Evolutionary conservation across 1,139 yeast genomes (phyloP), one percentile per base, ranked within the genome.

Genomic region (Scheffersomyces segobiensis): DNA sequence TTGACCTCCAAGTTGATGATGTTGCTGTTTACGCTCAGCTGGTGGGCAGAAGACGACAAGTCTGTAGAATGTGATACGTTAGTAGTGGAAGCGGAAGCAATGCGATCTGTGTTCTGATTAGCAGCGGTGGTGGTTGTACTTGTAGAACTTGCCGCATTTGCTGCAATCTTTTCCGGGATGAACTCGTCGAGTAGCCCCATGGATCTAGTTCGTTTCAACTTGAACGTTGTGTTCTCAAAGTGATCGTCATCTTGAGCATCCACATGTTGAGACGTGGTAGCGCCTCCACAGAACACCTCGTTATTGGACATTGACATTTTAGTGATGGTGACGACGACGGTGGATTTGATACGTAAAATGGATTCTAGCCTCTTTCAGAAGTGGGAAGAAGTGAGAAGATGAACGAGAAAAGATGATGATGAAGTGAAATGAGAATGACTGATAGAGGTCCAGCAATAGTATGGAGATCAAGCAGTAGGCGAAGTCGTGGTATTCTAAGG

Each of bases 201-300:
- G 7, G 96, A 89, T 67, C 96, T 82, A 42, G 97, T 92, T 68
- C 97, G 78, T 68, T 91, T 92, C 68, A 92, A 77, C 66, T 87
- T 87, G 72, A 89, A 92, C 2, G 96, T 84, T 14, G 92, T 84
- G 61, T 83, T 85, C 60, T 86, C 83, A 68, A 91, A 91, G 68
- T 89, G 90, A 59, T 83, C 86, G 59, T 88, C 92, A 71, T 87
- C 87, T 55, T 83, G 80, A 17, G 96, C 93, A 60, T 88, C 91
- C 22, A 90, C 85, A 57, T 84, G 87, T 68, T 82, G 85, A 21
- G 87, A 78, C 39, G 86, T 83, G 59, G 84, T 77, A 55, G 84
- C 84, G 50, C 84, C 84, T 20, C 84, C 84, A 20, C 79, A 65
- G 65, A 78, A 81, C 50, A 81, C 82, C 65, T 80, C 84, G 58